Conservation (phyloP, 2,329 filamentous ascomycete genomes). For the Nemania sp. region DNA sequence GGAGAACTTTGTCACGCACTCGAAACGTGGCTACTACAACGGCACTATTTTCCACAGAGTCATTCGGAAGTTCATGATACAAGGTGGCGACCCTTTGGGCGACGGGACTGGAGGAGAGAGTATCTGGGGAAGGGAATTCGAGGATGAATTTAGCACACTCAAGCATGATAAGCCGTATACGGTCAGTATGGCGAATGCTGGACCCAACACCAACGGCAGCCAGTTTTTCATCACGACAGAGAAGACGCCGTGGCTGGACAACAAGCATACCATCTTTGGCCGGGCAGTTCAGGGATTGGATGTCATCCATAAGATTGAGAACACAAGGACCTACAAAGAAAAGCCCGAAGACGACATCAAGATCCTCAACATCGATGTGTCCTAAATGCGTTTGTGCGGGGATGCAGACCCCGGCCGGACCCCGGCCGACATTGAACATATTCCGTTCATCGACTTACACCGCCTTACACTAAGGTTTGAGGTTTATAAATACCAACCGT, state of each 20-base stretch:
- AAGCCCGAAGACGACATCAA: constrained; percentile 97
- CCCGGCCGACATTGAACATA: constrained; percentile 1
- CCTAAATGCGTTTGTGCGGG: constrained; percentile 41
- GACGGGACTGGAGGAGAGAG: constrained; percentile 89
- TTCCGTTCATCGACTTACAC: too few species aligned
- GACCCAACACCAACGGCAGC: constrained; percentile 90
- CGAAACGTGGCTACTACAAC: constrained; percentile 92
- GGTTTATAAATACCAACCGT: constrained; percentile 4
- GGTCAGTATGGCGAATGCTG: constrained; percentile 96
- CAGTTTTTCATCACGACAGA: constrained; percentile 99
- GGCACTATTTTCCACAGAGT: constrained; percentile 96
- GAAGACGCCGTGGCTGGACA: constrained; percentile 93
- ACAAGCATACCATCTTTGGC: constrained; percentile 96
- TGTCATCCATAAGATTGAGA: constrained; percentile 95
- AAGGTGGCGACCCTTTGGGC: constrained; percentile 80
- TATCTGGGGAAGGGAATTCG: constrained; percentile 91
- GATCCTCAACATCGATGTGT: constrained; percentile 82
- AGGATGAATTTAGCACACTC: constrained; percentile 88
- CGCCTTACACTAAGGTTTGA: not conserved
- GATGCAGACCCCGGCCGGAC: not conserved
- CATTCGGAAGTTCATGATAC: constrained; percentile 98
- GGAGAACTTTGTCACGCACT: constrained; percentile 95
- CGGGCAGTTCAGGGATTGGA: constrained; percentile 88
- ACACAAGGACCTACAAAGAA: constrained; percentile 82
- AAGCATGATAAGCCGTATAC: constrained; percentile 97